Percentiles rank a stretch among this genome's conserved stretches.
These are phyloP conservation scores for Talaromyces albobiverticillius DNA, from an alignment of 2,329 filamentous ascomycete species.

Conservation along the genomic window DNA sequence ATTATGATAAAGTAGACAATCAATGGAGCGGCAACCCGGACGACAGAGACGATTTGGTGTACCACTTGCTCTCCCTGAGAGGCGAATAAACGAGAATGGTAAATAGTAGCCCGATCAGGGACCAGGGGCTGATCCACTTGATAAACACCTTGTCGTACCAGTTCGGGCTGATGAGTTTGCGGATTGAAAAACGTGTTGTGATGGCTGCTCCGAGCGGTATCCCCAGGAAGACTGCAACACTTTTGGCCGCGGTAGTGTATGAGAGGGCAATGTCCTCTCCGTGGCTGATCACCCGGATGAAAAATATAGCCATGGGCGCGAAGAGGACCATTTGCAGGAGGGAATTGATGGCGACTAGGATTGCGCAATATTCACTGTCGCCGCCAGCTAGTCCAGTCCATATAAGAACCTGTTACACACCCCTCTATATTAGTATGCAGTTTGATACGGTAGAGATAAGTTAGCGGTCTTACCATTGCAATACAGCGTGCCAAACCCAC, in stretches of 20 bases:
- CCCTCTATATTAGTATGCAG: no score
- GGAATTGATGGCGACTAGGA: conserved; percentile 73
- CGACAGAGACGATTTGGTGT: conserved; percentile 77
- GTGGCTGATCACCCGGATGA: conserved; percentile 69
- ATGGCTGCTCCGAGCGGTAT: conserved; percentile 79
- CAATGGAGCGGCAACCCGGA: conserved; percentile 76
- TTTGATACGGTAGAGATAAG: no score
- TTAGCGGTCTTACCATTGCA: conserved; percentile 79
- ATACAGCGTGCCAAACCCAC: conserved; percentile 85
- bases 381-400: conserved; percentile 78
- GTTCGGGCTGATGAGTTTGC: conserved; percentile 50
- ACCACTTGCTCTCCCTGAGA: conserved; percentile 75
- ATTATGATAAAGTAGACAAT: conserved; percentile 76
- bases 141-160: conserved; percentile 71
- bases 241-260: conserved; percentile 71
- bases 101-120: conserved; percentile 78
- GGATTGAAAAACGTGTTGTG: conserved; percentile 66
- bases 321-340: conserved; percentile 72
- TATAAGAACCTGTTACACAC: conserved; percentile 61
- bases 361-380: conserved; percentile 77
- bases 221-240: conserved; percentile 79
- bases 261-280: conserved; percentile 44
- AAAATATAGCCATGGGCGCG: conserved; percentile 66
- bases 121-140: conserved; percentile 68
- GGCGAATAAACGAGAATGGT: conserved; percentile 85